These are phyloP conservation scores for Triangularia verruculosa DNA, from an alignment of 2,329 filamentous ascomycete genomes.

Conservation along the genomic window DNA sequence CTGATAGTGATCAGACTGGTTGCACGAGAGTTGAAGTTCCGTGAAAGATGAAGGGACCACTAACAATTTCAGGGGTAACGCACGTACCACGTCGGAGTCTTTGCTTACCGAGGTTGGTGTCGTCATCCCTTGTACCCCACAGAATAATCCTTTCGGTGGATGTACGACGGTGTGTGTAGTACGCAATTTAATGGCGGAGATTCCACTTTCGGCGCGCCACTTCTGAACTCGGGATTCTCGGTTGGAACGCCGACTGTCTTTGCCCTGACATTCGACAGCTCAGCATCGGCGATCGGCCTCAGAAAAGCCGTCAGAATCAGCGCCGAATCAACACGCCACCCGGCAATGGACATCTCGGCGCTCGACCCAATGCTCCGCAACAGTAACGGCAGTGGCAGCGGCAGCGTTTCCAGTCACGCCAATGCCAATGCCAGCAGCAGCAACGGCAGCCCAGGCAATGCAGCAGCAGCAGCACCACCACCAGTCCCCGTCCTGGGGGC, in stretches of 20 bases:
- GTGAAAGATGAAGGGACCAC: not conserved
- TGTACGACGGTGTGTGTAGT: not conserved
- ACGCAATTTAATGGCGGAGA: not conserved
- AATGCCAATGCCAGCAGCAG: not conserved
- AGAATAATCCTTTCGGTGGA: not conserved
- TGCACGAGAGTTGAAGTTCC: no score
- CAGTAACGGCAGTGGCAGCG: not conserved
- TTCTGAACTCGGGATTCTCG: slow-evolving; percentile 17
- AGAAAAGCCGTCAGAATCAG: slow-evolving; percentile 20
- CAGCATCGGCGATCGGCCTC: slow-evolving; percentile 18
- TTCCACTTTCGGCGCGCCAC: not conserved
- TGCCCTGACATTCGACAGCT: slow-evolving; percentile 1
- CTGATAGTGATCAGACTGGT: no score
- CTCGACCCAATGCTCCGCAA: slow-evolving; percentile 23
- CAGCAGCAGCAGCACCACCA: slow-evolving; percentile 10
- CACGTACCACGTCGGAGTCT: slow-evolving; percentile 14
- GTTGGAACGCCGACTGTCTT: slow-evolving; percentile 14
- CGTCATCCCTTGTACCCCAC: not conserved
- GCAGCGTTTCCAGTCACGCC: not conserved
- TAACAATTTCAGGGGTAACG: not conserved
- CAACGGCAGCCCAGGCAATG: slow-evolving; percentile 1
- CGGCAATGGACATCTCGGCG: slow-evolving; percentile 19
- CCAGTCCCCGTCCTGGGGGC: not conserved
- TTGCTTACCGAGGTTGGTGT: slow-evolving; percentile 1
- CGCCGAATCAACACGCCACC: not conserved